phyloP scores from a whole-genome alignment of 768 basidiomycete genomes.

The Podaxis carcinomalis region DNA sequence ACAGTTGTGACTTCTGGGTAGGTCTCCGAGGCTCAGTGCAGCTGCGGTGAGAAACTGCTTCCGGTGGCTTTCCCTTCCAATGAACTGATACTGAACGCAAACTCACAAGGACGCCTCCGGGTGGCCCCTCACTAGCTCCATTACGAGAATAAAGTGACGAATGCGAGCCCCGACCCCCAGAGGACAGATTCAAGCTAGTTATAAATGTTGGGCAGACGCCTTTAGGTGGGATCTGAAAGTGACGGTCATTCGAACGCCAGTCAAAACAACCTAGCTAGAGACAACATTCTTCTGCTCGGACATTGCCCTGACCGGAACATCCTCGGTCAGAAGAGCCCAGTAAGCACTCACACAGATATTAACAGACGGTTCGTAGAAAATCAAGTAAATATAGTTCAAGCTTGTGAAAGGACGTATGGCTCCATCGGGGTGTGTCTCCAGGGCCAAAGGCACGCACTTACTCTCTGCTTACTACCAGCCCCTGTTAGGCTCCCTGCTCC shows the following conservation, averaged over 20 bases:
- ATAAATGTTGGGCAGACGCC: not conserved
- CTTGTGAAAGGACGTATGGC: no score
- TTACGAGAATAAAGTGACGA: not conserved
- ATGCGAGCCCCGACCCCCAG: not conserved
- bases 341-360: no score
- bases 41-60: not conserved
- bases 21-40: slow-evolving; percentile 4
- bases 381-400: no score
- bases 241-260: not conserved
- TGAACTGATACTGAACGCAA: not conserved
- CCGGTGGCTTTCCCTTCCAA: slow-evolving; percentile 3
- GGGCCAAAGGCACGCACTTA: no score
- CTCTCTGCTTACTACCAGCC: no score
- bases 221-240: not conserved
- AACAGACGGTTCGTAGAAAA: no score
- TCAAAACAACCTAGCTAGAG: no score
- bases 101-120: not conserved
- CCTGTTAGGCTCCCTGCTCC: no score
- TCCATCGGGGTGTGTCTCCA: no score
- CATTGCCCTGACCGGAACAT: no score
- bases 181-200: not conserved
- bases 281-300: no score
- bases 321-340: no score
- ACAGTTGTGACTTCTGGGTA: slow-evolving; percentile 4
- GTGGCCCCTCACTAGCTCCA: not conserved